A percentile compares a stretch with the other conserved stretches of the same genome.
Conservation (phyloP, 352 stramenopile genomes). For the Pythium inflatum region DNA sequence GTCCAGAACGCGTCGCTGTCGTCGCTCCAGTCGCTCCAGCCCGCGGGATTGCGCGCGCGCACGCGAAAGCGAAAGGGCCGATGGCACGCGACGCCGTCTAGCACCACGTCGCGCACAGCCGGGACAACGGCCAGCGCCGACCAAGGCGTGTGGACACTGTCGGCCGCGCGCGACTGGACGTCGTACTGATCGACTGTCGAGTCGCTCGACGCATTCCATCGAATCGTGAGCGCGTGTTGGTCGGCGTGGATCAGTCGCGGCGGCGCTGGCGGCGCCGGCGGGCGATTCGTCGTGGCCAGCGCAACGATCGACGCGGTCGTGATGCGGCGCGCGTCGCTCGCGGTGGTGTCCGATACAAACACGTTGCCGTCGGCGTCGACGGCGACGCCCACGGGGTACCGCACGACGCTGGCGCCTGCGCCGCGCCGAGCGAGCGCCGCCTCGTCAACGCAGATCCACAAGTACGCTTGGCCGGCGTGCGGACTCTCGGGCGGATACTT, state of each 20-base stretch:
- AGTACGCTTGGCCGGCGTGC: slow-evolving; percentile 65
- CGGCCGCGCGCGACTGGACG: slow-evolving; percentile 58
- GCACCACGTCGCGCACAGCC: slow-evolving; percentile 43
- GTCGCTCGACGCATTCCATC: slow-evolving; percentile 64
- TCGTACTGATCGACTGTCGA: slow-evolving; percentile 78
- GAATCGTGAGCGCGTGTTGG: slow-evolving; percentile 52
- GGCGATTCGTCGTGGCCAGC: slow-evolving; percentile 45
- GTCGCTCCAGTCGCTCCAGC: slow-evolving; percentile 69
- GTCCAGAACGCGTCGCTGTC: slow-evolving; percentile 61
- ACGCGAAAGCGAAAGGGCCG: slow-evolving; percentile 62
- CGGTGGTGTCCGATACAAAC: slow-evolving; percentile 57
- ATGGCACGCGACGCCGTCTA: slow-evolving; percentile 58
- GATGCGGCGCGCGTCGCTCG: slow-evolving; percentile 47
- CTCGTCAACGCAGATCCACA: slow-evolving; percentile 82
- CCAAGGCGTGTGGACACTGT: slow-evolving; percentile 60
- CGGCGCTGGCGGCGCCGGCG: slow-evolving; percentile 40
- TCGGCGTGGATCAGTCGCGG: slow-evolving; percentile 55
- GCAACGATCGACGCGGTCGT: slow-evolving; percentile 68
- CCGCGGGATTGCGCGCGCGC: slow-evolving; percentile 60
- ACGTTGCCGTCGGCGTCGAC: slow-evolving; percentile 74
- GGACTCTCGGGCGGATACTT: slow-evolving; percentile 60
- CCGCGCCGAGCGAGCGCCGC: slow-evolving; percentile 60
- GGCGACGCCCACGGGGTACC: slow-evolving; percentile 72
- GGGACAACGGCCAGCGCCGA: slow-evolving; percentile 41
- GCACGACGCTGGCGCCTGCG: slow-evolving; percentile 43